A percentile compares a stretch with the other conserved stretches of the same genome.
Evolutionary conservation across 108 stramenopile species (phyloP).

Genomic region (Pseudonitzschia multiseries): DNA sequence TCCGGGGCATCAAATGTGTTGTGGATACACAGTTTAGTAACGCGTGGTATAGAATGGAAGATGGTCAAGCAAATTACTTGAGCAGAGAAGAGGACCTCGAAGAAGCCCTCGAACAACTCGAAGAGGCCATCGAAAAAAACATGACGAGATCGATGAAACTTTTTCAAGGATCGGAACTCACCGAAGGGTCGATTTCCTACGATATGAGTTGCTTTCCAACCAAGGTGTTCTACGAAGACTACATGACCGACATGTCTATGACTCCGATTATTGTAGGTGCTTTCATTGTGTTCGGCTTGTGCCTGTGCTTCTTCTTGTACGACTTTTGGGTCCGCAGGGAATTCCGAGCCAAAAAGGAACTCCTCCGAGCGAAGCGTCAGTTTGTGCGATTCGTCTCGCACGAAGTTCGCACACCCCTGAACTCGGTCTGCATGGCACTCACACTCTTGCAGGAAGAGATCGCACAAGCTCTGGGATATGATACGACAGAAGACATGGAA

Average conservation of each 20-base stretch:
- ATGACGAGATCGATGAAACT: neutral
- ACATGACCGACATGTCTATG: neutral
- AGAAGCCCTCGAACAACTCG: neutral
- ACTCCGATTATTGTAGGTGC: neutral
- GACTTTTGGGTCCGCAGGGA: slow-evolving; percentile 53
- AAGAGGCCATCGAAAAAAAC: neutral
- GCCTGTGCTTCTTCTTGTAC: slow-evolving; percentile 41
- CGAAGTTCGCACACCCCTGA: slow-evolving; percentile 55
- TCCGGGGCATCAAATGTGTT: neutral
- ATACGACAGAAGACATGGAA: neutral
- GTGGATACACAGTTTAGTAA: neutral
- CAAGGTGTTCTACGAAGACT: neutral
- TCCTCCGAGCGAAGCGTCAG: slow-evolving; percentile 46
- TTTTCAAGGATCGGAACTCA: neutral
- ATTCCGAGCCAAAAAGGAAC: slow-evolving; percentile 33
- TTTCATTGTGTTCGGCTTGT: neutral
- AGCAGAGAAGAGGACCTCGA: neutral
- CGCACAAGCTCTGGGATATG: neutral
- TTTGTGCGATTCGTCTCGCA: slow-evolving; percentile 58
- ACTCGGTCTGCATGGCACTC: slow-evolving; percentile 51
- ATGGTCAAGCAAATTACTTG: neutral
- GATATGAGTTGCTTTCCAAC: neutral
- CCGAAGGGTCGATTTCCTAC: neutral
- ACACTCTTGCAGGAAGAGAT: slow-evolving; percentile 38
- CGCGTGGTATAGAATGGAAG: neutral